phyloP scores from a whole-genome alignment of 2,329 filamentous ascomycete genomes.

The Hypocreales sp. region DNA sequence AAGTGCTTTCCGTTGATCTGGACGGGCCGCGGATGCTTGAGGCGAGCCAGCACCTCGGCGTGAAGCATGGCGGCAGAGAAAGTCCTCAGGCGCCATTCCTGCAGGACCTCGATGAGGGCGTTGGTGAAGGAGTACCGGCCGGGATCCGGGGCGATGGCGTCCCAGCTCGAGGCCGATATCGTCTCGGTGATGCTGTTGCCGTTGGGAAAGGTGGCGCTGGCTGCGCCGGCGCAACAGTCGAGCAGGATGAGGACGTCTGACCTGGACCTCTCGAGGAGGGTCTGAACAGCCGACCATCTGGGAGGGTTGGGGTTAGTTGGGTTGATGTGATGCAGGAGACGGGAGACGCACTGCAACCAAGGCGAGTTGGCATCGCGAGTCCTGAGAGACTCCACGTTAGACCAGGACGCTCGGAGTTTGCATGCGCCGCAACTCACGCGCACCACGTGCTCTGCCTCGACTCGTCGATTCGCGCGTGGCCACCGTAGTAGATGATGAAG shows the following conservation, averaged over 20 bases:
- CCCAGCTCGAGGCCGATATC: slow-evolving; percentile 46
- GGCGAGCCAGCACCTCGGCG: slow-evolving; percentile 40
- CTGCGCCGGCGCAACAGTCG: slow-evolving; percentile 44
- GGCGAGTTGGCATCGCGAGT: slow-evolving; percentile 35
- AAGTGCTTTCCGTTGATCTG: slow-evolving; percentile 41
- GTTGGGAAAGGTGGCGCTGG: slow-evolving; percentile 41
- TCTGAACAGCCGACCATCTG: slow-evolving; percentile 46
- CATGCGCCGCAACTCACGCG: slow-evolving; percentile 29
- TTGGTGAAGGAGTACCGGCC: slow-evolving; percentile 45
- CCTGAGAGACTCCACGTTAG: slow-evolving; percentile 13
- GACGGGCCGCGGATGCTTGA: slow-evolving; percentile 43
- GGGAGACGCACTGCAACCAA: slow-evolving; percentile 33
- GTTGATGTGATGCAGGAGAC: too few relatives aligned
- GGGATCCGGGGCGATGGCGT: slow-evolving; percentile 43
- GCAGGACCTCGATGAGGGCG: slow-evolving; percentile 41
- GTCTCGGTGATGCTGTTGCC: slow-evolving; percentile 45
- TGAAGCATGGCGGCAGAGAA: slow-evolving; percentile 47
- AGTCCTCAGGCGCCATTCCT: slow-evolving; percentile 36
- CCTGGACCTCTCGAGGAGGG: slow-evolving; percentile 37
- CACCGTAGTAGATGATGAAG: slow-evolving; percentile 43
- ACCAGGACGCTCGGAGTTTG: too few relatives aligned
- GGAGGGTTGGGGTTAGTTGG: slow-evolving; percentile 3
- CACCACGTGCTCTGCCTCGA: slow-evolving; percentile 46
- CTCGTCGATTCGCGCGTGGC: slow-evolving; percentile 43
- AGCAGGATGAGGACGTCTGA: slow-evolving; percentile 43